Evolutionary conservation across 257 asterid species (phyloP), one percentile per base, ranked within the genome.

Genomic region (Orobanche coerulescens): DNA sequence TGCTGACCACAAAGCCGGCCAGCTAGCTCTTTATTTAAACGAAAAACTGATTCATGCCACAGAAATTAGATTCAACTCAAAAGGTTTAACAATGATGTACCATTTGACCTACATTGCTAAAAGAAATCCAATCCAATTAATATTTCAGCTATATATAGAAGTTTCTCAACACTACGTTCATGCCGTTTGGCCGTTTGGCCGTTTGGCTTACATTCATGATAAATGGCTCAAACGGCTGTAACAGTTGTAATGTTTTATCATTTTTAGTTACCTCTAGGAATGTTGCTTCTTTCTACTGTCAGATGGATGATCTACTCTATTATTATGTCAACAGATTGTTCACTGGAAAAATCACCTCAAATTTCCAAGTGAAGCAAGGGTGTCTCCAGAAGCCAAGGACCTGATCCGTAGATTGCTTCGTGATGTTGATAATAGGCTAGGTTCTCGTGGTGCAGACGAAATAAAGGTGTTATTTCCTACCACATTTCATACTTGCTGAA

Each of bases 381-480:
- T 81, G 36, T 67, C 83, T 40, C 81, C 79, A 46, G 93, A 81
- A 72, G 95, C 90, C 19, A 86, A 68, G 67, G 82, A 81, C 77
- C 79, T 86, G 53, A 86, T 86, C 31, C 62, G 65, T 37, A 63
- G 69, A 64, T 64, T 86, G 82, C 87, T 86, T 52, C 74, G 85
- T 72, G 84, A 86, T 65, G 87, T 67, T 66, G 75, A 75, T 48
- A 50, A 60, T 50, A 78, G 95, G 69, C 70, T 87, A 58, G 95
- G 95, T 47, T 72, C 82, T 68, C 71, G 14, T 56, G 95, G 95
- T 48, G 84, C 94, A 47, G 77, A 80, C 6, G 81, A 84, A 71
- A 79, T 87, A 75, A 87, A 84, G 88, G 95, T 82, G 2, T 42
- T 43, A 20, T 63, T 61, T 64, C 55, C 53, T 50, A 15, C 13